phyloP scores from a whole-genome alignment of 306 rosid genomes.

The Acacia acuminata region DNA sequence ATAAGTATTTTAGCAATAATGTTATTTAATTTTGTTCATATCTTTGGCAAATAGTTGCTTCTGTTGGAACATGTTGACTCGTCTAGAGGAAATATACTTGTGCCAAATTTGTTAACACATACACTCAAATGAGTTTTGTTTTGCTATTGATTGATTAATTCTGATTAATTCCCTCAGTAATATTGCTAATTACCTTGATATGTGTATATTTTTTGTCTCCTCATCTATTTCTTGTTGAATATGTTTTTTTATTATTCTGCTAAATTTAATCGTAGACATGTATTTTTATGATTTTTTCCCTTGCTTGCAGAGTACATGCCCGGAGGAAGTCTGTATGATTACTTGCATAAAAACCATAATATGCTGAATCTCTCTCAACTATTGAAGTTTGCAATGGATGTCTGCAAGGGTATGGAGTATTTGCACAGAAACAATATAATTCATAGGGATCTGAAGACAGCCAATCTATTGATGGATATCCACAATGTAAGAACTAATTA shows the following conservation, averaged over 20 bases:
- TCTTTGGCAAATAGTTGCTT: neutral
- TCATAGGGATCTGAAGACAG: conserved; percentile 97
- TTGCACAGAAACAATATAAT: conserved; percentile 82
- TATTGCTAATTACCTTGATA: conserved; percentile 3
- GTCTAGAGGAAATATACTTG: neutral
- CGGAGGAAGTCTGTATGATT: conserved; percentile 95
- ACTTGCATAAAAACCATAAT: conserved; percentile 88
- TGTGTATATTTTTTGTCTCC: neutral
- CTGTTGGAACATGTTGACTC: neutral
- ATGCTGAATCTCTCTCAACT: conserved; percentile 72
- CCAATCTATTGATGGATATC: conserved; percentile 89
- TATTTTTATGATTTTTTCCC: conserved; percentile 17
- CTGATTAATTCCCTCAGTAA: conserved; percentile 2
- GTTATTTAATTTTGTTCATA: neutral
- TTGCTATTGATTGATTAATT: conserved; percentile 14
- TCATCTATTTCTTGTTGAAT: neutral
- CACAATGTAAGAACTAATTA: conserved; percentile 65
- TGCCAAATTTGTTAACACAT: conserved; percentile 10
- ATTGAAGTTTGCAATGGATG: conserved; percentile 85
- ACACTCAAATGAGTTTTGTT: neutral
- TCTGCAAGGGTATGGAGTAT: conserved; percentile 97
- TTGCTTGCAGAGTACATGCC: conserved; percentile 91
- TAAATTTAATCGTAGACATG: conserved; percentile 21
- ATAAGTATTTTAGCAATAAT: no score
- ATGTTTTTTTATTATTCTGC: conserved; percentile 11